Evolutionary conservation across 352 stramenopile genomes (phyloP), one percentile per base, ranked within the genome.

Genomic region (Plasmopara muralis): DNA sequence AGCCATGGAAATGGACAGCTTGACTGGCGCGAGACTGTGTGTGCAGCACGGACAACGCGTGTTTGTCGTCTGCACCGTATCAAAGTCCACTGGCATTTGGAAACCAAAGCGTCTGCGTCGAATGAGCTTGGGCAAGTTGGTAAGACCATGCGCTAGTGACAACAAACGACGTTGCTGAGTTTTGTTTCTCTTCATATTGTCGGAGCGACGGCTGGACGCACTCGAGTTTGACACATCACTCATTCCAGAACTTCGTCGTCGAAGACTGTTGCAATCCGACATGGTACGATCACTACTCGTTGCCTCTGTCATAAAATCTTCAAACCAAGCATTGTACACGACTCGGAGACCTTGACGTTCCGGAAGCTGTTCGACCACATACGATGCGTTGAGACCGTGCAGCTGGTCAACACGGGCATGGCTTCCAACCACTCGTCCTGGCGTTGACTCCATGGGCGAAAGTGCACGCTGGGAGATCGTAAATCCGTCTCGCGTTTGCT

Each of bases 11-110:
- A 66, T 5, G 1, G 48, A 53, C 9, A 62, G 25, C n/a, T 67
- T 63, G 16, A 64, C 39, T 5, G 46, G 48, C 0, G 40, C 49
- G 14, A 87, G 57, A 13, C 53, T 70, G 40, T 69, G 69, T 3
- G 66, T 80, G 34, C 77, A 89, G 42, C 68, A 76, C 25, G 77
- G 66, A 46, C 77, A 89, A 38, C 60, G 68, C 7, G 60, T 43
- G 50, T 85, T 89, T 5, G 50, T 60, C 0, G 64, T 54, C 4
- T 70, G 43, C 8, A 75, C 50, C 4, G 58, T 47, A 7, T 44
- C 61, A 10, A 57, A 43, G 55, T 86, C 67, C 0, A 67, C 56
- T 8, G 84, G 63, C 15, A 68, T 64, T 53, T 87, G 77, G 0
- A 72, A 59, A n/a, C 73, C 75, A 12, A 87, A 70, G 2, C 77